Evolutionary conservation across 345 rosid genomes (phyloP).

Genomic region (Eucalyptus globulus): DNA sequence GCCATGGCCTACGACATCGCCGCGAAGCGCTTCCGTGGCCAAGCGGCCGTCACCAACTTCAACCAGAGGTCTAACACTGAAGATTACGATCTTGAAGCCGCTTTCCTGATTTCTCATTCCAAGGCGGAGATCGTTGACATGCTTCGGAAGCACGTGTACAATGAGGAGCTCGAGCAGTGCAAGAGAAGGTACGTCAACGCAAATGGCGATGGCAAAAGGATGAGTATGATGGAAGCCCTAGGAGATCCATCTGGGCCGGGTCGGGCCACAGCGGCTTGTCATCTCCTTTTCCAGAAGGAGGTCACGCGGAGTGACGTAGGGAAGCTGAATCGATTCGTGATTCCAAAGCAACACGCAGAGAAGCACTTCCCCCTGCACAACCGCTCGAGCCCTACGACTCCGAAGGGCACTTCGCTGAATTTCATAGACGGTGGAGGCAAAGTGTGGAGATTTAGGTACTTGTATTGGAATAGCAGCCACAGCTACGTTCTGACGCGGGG

Average conservation of each 20-base stretch:
- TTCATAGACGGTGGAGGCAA: constrained; percentile 64
- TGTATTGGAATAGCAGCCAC: constrained; percentile 95
- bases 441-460: constrained; percentile 89
- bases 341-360: constrained; percentile 61
- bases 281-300: constrained; percentile 36
- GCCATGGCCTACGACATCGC: constrained; percentile 84
- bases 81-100: constrained; percentile 24
- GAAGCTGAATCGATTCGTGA: constrained; percentile 47
- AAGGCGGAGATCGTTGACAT: constrained; percentile 86
- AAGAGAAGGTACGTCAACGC: constrained; percentile 20
- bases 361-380: constrained; percentile 61
- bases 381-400: constrained; percentile 1
- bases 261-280: not conserved
- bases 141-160: constrained; percentile 80
- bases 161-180: constrained; percentile 63
- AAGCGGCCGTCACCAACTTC: constrained; percentile 69
- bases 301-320: constrained; percentile 60
- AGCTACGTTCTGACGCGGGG: constrained; percentile 94
- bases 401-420: constrained; percentile 46
- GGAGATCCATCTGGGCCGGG: not conserved
- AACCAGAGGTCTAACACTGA: constrained; percentile 8
- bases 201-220: not conserved
- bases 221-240: not conserved
- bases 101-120: constrained; percentile 60
- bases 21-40: constrained; percentile 74